These are phyloP conservation scores for Euphrasia confusa DNA, from an alignment of 257 asterid species.

Conservation along the genomic window DNA sequence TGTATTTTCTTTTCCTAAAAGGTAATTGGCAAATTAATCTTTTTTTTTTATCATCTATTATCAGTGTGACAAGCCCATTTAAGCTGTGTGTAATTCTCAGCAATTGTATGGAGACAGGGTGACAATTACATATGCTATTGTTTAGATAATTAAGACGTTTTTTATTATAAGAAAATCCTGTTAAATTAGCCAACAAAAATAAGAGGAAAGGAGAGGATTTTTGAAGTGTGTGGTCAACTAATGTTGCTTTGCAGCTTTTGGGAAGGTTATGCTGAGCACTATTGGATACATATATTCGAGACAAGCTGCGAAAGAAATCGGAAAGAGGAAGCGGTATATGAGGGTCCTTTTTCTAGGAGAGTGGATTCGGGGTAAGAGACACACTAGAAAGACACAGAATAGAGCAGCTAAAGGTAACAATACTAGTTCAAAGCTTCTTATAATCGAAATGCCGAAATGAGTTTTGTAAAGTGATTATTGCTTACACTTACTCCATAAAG, in stretches of 20 bases:
- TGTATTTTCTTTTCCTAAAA: not conserved
- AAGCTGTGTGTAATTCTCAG: not conserved
- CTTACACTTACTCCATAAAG: not conserved
- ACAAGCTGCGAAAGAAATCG: slow-evolving; percentile 79
- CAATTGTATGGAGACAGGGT: not conserved
- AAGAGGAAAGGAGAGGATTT: not conserved
- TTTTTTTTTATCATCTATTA: not conserved
- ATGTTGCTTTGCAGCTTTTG: slow-evolving; percentile 59
- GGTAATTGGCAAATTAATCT: slow-evolving; percentile 1
- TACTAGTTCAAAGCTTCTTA: not conserved
- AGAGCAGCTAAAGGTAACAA: slow-evolving; percentile 77
- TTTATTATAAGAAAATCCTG: no score
- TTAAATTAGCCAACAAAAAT: not conserved
- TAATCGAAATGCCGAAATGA: no score
- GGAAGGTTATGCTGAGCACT: slow-evolving; percentile 77
- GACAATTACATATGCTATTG: no score
- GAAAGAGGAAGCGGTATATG: slow-evolving; percentile 72
- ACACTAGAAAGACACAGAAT: slow-evolving; percentile 56
- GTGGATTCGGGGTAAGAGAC: slow-evolving; percentile 82
- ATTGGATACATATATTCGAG: slow-evolving; percentile 82
- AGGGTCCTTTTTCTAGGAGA: slow-evolving; percentile 80
- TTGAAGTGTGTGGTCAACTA: not conserved
- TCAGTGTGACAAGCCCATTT: no score
- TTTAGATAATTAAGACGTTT: no score
- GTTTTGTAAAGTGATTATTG: not conserved